Evolutionary conservation across 768 basidiomycete species (phyloP), one percentile per base, ranked within the genome.

Genomic region (Pulveroboletus sp.): DNA sequence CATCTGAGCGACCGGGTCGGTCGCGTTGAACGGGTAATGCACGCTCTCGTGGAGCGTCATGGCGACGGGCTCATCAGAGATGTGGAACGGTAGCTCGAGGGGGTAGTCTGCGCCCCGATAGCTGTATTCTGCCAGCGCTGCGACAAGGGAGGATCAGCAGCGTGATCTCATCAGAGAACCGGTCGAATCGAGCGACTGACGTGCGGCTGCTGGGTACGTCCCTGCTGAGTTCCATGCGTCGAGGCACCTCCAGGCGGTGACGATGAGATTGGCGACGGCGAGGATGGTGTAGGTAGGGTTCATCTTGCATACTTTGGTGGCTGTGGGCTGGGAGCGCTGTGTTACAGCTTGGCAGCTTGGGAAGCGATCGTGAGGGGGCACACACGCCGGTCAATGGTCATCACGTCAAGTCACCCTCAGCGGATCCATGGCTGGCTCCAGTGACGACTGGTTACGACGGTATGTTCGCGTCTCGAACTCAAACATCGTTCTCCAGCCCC

Each of bases 91-190:
- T 14, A 56, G 42, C 18, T 51, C 41, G 1, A 57, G 6, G 1
- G 55, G 55, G 24, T 57, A 56, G 15, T 56, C 55, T 2, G 39
- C 17, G 17, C 55, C 55, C 4, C 27, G 55, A 51, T 57, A 56
- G 27, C 39, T 46, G 41, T 57, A 57, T 7, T 8, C 11, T 6
- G 21, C 38, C 15, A 24, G 28, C 4, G 15, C 47, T 50, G n/a
- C n/a, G 15, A 10, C 8, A 31, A 11, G 31, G 31, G 11, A 32
- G 2, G 31, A 12, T 12, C 11, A 12, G 12, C 2, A 3, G 31
- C 12, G 10, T 10, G 6, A 10, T 32, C 31, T 32, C 9, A 12
- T 32, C 10, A 10, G 12, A 32, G 12, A 32, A 31, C 21, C 21
- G 21, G 21, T 21, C 21, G 21, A 3, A 21, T 21, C 21, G 21